Base-by-base conservation (phyloP, 495 filamentous ascomycete species). In the Hypomontagnella submonticulosa region DNA sequence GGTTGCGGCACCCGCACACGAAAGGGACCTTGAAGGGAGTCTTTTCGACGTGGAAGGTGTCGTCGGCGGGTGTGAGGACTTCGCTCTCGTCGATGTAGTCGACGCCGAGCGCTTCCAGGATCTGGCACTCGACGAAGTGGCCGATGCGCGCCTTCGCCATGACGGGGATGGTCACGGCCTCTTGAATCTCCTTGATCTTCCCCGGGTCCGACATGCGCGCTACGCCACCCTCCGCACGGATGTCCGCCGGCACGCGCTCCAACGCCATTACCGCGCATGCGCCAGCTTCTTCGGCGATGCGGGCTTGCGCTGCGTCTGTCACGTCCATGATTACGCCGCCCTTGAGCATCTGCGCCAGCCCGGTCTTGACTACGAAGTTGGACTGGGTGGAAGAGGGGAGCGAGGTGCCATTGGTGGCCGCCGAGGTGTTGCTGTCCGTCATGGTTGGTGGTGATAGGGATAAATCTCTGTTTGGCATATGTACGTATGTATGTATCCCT, bases 321-420 rank as follows among this genome's bases (percentile, higher is more conserved):
- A 98, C 95, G 76, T 99, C 95, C 95, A 99, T 99, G 76, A 99
- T 99, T 36, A 99, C 95, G 64, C 95, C 95, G 75, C 95, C 95
- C 82, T 98, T 96, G 73, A 99, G 79, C 95, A 99, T 99, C 74
- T 94, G 89, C 16, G 95, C 95, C 55, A 99, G 81, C 30, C 95
- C 95, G 42, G 90, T 90, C 86, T 99, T 99, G 85, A 96, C 85
- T 56, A 85, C 83, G 76, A 92, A 91, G 77, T 71, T 51, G 7
- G 68, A 66, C 38, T 75, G 72, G 63, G 54, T 48, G 41, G 41
- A 65, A 34, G 55, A 49, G 2, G 64, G 20, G 15, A 57, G 23
- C 8, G 66, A 36, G 3, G 50, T 57, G 70, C 61, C 69, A 59
- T 71, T 72, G 23, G 44, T 13, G 18, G 64, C 43, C 37, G 57